Percentiles rank a stretch among this genome's conserved stretches.
phyloP scores from a whole-genome alignment of 2,329 filamentous ascomycete species.

The Tolypocladium paradoxum region DNA sequence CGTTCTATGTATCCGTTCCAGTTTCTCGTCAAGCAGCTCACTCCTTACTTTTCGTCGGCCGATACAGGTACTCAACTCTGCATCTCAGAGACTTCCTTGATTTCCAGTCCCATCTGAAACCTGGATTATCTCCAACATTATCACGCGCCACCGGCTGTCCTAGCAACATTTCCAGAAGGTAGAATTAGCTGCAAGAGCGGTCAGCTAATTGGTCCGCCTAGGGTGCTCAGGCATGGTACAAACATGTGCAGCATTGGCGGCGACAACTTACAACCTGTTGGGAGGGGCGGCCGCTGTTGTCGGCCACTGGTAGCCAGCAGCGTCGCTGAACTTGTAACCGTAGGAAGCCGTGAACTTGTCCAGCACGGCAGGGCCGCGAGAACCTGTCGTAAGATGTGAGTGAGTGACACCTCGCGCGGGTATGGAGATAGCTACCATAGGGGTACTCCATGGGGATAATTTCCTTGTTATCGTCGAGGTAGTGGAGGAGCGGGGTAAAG shows the following conservation, averaged over 20 bases:
- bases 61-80: neutral
- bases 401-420: neutral
- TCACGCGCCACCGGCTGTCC: neutral
- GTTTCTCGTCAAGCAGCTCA: neutral
- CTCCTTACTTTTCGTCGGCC: neutral
- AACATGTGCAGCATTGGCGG: slow-evolving; percentile 5
- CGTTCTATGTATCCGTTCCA: slow-evolving; percentile 2
- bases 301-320: slow-evolving; percentile 91
- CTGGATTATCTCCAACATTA: neutral
- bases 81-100: neutral
- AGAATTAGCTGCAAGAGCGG: neutral
- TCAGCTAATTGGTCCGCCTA: neutral
- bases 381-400: slow-evolving; percentile 47
- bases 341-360: slow-evolving; percentile 98
- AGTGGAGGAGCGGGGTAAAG: slow-evolving; percentile 94
- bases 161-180: neutral
- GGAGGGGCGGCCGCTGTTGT: slow-evolving; percentile 54
- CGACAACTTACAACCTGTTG: slow-evolving; percentile 66
- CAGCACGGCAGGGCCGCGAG: slow-evolving; percentile 87
- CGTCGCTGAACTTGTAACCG: slow-evolving; percentile 97
- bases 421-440: slow-evolving; percentile 59
- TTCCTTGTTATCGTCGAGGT: slow-evolving; percentile 98
- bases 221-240: slow-evolving; percentile 1
- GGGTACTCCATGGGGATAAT: slow-evolving; percentile 99
- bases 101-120: neutral